Base-by-base conservation (phyloP, 2,329 filamentous ascomycete genomes). In the Pyricularia sp. region DNA sequence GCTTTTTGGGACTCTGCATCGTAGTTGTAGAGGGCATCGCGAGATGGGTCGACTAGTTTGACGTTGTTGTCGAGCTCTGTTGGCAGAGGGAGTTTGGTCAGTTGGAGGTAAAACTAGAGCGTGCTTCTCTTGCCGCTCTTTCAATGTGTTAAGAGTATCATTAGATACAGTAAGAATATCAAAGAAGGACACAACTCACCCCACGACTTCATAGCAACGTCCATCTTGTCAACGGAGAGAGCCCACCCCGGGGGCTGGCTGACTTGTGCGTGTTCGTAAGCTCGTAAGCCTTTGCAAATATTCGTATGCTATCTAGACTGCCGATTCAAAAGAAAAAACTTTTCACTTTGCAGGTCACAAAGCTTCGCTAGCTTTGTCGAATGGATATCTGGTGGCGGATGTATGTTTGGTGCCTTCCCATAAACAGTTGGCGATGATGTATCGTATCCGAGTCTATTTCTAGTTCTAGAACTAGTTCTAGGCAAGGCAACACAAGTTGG, bases 21-120 rank as follows among this genome's bases (percentile, higher is more conserved):
- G 82, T 95, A 97, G 76, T 86, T 85, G 84, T 97, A 99, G 74
- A 99, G 92, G 64, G 93, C 93, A 80, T 99, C 95, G 75, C 93
- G 92, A 73, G 88, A 88, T 68, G 92, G 87, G 77, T 99, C 94
- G 75, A 97, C 89, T 71, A 97, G 87, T 77, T 90, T 86, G 80
- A 93, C 83, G 71, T 90, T 89, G 79, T 97, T 97, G 78, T 97
- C 92, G 76, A 95, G 87, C 85, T 97, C 94, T 97, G 50, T 68
- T 28, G 67, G 65, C 14, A 12, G 25, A 55, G 14, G 9, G 23
- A 12, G 6, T 28, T 23, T 42, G 42, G 55, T 50, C 14, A 61
- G 65, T 31, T 28, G 7, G 23, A 26, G 26, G 2, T 31, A 7
- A 28, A 17, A 28, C 6, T 12, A 31, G 14, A 2, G 10, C 7